Conservation (phyloP, 2,329 filamentous ascomycete genomes). For the Parastagonospora avenae region DNA sequence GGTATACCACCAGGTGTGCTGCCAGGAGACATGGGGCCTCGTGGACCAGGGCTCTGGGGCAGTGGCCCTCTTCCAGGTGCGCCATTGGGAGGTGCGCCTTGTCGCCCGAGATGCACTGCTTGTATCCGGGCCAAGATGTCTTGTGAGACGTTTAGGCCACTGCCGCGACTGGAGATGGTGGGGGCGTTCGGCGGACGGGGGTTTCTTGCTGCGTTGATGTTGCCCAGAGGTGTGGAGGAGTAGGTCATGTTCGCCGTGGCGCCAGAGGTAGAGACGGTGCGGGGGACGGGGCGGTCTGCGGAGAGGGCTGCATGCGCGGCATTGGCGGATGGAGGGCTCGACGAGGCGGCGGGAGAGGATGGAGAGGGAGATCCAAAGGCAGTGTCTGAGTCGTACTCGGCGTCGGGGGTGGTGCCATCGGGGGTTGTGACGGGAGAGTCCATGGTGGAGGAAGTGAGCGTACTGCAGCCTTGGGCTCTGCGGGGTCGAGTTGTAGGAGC, state of each 20-base stretch:
- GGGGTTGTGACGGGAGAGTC: conserved; percentile 37
- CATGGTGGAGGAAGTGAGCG: conserved; percentile 25
- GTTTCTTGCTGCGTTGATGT: conserved; percentile 71
- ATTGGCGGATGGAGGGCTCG: conserved; percentile 23
- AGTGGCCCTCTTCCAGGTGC: conserved; percentile 29
- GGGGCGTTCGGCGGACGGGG: conserved; percentile 50
- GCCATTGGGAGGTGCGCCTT: conserved; percentile 57
- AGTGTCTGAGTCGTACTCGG: conserved; percentile 38
- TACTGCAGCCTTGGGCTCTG: conserved; percentile 16
- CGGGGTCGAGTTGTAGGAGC: conserved; percentile 16
- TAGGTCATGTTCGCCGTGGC: conserved; percentile 65
- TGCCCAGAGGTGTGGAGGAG: conserved; percentile 83
- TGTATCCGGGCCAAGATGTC: conserved; percentile 73
- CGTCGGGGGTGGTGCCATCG: conserved; percentile 28
- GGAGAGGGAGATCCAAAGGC: conserved; percentile 41
- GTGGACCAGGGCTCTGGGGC: conserved; percentile 33
- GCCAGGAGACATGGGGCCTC: conserved; percentile 31
- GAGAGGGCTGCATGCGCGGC: conserved; percentile 25
- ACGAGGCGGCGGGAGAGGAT: conserved; percentile 32
- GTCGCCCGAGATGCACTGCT: conserved; percentile 69
- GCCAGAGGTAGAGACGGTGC: conserved; percentile 63
- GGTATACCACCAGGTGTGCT: conserved; percentile 47
- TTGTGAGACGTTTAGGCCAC: conserved; percentile 59
- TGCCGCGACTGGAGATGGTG: conserved; percentile 53
- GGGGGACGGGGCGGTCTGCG: conserved; percentile 57